phyloP scores from a whole-genome alignment of 2,329 filamentous ascomycete species.

The Amesomyces nigricolor region DNA sequence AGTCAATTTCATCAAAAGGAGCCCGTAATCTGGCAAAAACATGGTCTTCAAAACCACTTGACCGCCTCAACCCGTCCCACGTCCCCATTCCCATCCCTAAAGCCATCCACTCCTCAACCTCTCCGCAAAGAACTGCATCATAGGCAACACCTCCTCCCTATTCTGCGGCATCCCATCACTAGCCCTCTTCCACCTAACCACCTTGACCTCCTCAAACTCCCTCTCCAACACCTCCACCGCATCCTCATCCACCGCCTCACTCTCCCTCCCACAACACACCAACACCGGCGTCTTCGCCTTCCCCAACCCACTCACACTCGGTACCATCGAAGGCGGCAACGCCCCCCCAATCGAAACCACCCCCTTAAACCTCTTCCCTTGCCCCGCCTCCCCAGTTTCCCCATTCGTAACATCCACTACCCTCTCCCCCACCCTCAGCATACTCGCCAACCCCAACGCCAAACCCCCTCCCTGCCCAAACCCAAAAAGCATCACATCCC shows the following conservation, averaged over 20 bases:
- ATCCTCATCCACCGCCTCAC: constrained; percentile 48
- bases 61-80: too few relatives aligned
- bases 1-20: too few relatives aligned
- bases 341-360: constrained; percentile 47
- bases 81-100: background rate
- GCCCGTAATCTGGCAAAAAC: too few relatives aligned
- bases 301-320: constrained; percentile 38
- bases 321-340: constrained; percentile 51
- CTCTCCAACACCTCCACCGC: constrained; percentile 58
- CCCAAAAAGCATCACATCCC: constrained; percentile 59
- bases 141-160: constrained; percentile 78
- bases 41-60: too few relatives aligned
- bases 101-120: constrained; percentile 42
- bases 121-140: constrained; percentile 78
- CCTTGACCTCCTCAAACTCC: constrained; percentile 61
- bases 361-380: constrained; percentile 37
- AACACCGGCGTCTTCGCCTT: constrained; percentile 61
- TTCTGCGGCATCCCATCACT: constrained; percentile 79
- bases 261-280: constrained; percentile 50
- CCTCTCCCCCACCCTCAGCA: constrained; percentile 16
- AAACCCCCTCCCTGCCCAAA: constrained; percentile 63
- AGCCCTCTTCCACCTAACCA: constrained; percentile 61
- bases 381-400: background rate
- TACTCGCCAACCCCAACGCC: constrained; percentile 39
- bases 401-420: background rate